Conservation (phyloP, 305 asterid species). For the Fraxinus baroniana region DNA sequence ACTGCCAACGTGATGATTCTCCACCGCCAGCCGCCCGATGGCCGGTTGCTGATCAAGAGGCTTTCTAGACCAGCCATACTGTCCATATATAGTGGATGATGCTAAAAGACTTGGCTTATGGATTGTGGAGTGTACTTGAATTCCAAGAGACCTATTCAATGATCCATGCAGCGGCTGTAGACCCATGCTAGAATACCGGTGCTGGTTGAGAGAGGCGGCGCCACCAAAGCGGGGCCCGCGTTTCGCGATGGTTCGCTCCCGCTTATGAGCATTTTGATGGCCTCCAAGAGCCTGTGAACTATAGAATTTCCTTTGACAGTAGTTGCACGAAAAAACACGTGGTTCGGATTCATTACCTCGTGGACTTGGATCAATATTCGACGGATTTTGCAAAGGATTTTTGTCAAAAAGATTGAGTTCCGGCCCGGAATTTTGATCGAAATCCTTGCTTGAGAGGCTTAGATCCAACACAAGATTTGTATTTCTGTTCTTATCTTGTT, state of each 20-base stretch:
- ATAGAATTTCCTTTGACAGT: constrained; percentile 71
- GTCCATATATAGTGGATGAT: constrained; percentile 29
- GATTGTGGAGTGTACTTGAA: constrained; percentile 67
- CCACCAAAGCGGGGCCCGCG: constrained; percentile 29
- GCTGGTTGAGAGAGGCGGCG: constrained; percentile 18
- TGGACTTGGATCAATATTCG: neutral
- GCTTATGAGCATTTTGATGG: constrained; percentile 88
- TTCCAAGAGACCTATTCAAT: constrained; percentile 53
- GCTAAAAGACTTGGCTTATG: constrained; percentile 42
- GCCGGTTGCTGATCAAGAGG: constrained; percentile 53
- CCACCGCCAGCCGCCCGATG: constrained; percentile 42
- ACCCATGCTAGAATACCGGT: constrained; percentile 47
- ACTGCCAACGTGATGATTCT: constrained; percentile 30
- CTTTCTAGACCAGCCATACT: constrained; percentile 44
- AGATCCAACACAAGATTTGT: constrained; percentile 46
- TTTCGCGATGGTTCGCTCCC: constrained; percentile 72
- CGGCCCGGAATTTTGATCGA: constrained; percentile 23
- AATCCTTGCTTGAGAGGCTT: constrained; percentile 38
- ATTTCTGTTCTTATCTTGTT: constrained; percentile 22
- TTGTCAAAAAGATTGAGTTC: constrained; percentile 41
- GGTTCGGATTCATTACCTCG: constrained; percentile 26
- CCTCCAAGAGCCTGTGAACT: constrained; percentile 94
- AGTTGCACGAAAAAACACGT: constrained; percentile 75
- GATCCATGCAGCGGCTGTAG: constrained; percentile 70
- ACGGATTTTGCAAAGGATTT: constrained; percentile 8